Conservation (phyloP, 306 rosid genomes). For the Trifolium repens region DNA sequence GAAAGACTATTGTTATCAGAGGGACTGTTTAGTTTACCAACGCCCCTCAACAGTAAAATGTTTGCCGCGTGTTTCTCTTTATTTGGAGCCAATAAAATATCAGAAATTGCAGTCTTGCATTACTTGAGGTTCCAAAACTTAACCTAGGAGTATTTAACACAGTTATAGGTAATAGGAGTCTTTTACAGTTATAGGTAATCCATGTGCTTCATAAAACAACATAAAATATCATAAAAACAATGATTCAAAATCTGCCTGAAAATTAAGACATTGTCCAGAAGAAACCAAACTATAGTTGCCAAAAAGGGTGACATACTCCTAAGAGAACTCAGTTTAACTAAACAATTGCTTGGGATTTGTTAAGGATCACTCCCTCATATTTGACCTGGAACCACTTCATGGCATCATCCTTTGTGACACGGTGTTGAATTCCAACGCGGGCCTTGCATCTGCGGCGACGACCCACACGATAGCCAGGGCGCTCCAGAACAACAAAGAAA, state of each 20-base stretch:
- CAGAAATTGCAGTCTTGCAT: background rate
- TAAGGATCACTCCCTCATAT: conserved; percentile 88
- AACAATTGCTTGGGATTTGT: conserved; percentile 68
- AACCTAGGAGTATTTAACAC: conserved; percentile 6
- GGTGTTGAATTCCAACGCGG: conserved; percentile 82
- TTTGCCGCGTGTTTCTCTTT: background rate
- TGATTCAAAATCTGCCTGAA: conserved; percentile 27
- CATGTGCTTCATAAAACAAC: conserved; percentile 19
- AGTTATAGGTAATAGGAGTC: background rate
- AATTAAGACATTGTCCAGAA: conserved; percentile 28
- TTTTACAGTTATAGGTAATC: background rate
- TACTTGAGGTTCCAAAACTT: background rate
- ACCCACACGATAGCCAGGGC: conserved; percentile 85
- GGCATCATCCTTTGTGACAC: conserved; percentile 84
- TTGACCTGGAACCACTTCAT: conserved; percentile 97
- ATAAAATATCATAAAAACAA: background rate
- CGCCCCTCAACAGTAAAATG: background rate
- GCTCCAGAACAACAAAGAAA: conserved; percentile 78
- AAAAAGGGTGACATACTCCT: conserved; percentile 39
- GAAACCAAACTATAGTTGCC: conserved; percentile 36
- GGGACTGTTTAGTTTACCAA: background rate
- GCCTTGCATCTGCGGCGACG: conserved; percentile 85
- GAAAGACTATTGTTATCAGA: too few species aligned
- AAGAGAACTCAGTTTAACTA: conserved; percentile 37
- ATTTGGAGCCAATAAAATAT: background rate